These are phyloP conservation scores for Dryas drummondii DNA, from an alignment of 306 rosid species.

Conservation along the genomic window DNA sequence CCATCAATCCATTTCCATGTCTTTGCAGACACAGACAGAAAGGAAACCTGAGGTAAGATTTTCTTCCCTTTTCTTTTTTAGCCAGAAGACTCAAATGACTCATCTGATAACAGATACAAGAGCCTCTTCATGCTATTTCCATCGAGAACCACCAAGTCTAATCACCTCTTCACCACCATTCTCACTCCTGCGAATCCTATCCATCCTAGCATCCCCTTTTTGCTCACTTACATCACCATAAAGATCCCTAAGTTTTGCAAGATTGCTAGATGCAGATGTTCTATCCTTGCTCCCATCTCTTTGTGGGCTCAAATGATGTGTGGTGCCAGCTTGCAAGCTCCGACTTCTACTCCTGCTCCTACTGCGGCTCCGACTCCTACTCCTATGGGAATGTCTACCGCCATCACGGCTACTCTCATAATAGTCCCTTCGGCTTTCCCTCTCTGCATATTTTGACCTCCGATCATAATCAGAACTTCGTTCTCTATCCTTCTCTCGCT, in stretches of 20 bases:
- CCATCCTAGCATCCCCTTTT: conserved; percentile 52
- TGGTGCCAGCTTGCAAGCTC: conserved; percentile 61
- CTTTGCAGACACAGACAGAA: background rate
- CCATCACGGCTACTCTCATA: conserved; percentile 50
- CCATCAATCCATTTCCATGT: background rate
- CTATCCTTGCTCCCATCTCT: conserved; percentile 54
- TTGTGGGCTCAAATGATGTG: conserved; percentile 50
- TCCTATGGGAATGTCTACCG: conserved; percentile 52
- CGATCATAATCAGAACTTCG: conserved; percentile 56
- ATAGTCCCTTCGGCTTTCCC: conserved; percentile 70
- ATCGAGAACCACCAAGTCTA: conserved; percentile 71
- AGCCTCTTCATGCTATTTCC: conserved; percentile 38
- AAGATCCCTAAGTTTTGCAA: conserved; percentile 87
- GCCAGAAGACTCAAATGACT: conserved; percentile 6
- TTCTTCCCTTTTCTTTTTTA: background rate
- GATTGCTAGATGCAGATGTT: conserved; percentile 67
- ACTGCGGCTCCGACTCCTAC: conserved; percentile 63
- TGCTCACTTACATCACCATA: conserved; percentile 74
- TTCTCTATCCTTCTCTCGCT: conserved; percentile 43
- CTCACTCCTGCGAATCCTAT: conserved; percentile 56
- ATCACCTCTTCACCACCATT: conserved; percentile 80
- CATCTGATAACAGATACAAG: background rate
- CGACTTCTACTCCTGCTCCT: conserved; percentile 72
- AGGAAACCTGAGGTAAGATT: background rate
- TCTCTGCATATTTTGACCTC: conserved; percentile 50